These are phyloP conservation scores for Mrakiaceae sp. DNA, from an alignment of 1,284 basidiomycete species.

Conservation along the genomic window DNA sequence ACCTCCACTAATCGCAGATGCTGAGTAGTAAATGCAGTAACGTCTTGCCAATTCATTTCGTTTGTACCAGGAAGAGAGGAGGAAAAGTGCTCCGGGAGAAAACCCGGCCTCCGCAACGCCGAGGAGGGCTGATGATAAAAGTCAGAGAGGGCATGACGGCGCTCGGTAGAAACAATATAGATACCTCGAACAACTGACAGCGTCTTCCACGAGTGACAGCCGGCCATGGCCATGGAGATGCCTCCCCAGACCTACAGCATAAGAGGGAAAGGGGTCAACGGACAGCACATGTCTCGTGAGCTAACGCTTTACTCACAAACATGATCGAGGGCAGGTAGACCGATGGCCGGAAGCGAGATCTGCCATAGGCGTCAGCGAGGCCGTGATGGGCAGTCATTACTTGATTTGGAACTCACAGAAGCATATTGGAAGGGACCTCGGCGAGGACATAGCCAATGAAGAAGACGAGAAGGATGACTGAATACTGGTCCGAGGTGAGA, in stretches of 20 bases:
- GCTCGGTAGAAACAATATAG: not conserved
- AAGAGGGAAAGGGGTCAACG: not conserved
- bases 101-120: constrained; percentile 44
- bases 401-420: not conserved
- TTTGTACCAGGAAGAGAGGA: constrained; percentile 50
- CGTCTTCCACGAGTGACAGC: constrained; percentile 19
- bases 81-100: constrained; percentile 49
- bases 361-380: too few relatives aligned
- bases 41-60: constrained; percentile 32
- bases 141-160: not conserved
- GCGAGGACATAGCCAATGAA: constrained; percentile 10
- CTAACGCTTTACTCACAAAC: not conserved
- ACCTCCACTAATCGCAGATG: constrained; percentile 32
- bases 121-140: not conserved
- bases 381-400: too few relatives aligned
- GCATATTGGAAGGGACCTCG: constrained; percentile 11
- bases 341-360: constrained; percentile 1
- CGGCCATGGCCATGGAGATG: constrained; percentile 19
- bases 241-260: constrained; percentile 12
- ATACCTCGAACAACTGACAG: constrained; percentile 19
- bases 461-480: constrained; percentile 26
- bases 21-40: constrained; percentile 34
- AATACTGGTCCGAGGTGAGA: constrained; percentile 33
- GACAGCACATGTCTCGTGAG: not conserved
- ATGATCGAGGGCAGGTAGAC: constrained; percentile 9